Evolutionary conservation across 768 basidiomycete genomes (phyloP), one percentile per base, ranked within the genome.

Genomic region (Suillus bovinus): DNA sequence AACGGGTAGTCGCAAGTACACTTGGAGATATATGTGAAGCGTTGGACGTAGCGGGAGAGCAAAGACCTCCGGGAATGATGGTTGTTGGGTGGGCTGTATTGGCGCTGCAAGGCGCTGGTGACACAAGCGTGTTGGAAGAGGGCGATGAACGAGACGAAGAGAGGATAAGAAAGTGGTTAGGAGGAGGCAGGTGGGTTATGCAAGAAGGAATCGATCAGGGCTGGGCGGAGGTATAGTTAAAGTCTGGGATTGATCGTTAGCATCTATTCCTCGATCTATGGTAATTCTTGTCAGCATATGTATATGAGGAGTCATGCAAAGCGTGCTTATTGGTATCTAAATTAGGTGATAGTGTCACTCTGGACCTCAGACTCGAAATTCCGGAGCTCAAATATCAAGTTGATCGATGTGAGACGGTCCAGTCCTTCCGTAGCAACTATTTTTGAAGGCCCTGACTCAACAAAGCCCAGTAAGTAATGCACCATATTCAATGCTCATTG

Each of bases 11-110:
- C 24, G 81, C 81, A 33, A 90, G 89, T 20, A 99, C 95, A 1
- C 72, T 99, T 55, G 80, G 76, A 60, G 82, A 89, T 68, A 84
- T 98, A 42, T 84, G 83, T 17, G 75, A 74, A 20, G 94, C 90
- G 2, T 72, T 98, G 72, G 87, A 89, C 61, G 85, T 82, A 63
- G 77, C 82, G 2, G 94, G 91, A 9, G 91, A 93, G 68, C 95
- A 99, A 73, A 78, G 96, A 39, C 94, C 96, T 20, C 97, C 97
- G 0, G 97, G 95, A 10, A 95, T 99, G 91, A 90, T 99, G 72
- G 82, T 98, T 34, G 82, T 99, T 67, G 97, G 97, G 2, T 99
- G 96, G 96, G 83, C 89, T 3, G 90, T 91, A 11, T 72, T 94
- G 64, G 87, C 90, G 42, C 76, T 99, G 50, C 88, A 90, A 74